Conservation (phyloP, 345 rosid genomes). For the Carallia brachiata region DNA sequence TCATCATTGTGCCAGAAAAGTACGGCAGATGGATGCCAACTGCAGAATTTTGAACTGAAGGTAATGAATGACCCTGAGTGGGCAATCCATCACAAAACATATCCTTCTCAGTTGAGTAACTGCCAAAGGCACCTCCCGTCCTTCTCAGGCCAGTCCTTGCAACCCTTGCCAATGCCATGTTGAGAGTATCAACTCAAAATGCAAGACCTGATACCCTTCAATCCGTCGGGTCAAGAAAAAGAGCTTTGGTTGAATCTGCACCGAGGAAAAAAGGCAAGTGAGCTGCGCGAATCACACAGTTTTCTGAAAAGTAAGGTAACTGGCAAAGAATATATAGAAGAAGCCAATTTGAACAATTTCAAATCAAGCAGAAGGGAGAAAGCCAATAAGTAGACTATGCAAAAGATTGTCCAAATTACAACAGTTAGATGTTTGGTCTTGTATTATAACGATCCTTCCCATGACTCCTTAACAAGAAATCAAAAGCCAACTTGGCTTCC, state of each 20-base stretch:
- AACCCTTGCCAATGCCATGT: constrained; percentile 62
- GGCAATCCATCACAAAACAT: constrained; percentile 14
- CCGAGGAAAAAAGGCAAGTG: constrained; percentile 7
- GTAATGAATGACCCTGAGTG: constrained; percentile 7
- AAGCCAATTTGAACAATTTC: constrained; percentile 19
- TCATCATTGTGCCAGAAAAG: constrained; percentile 23
- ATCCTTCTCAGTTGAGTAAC: constrained; percentile 20
- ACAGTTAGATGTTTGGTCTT: background rate
- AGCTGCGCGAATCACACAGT: constrained; percentile 7
- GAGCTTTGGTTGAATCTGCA: constrained; percentile 23
- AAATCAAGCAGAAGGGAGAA: constrained; percentile 16
- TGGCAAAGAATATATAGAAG: constrained; percentile 6
- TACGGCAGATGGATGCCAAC: constrained; percentile 17
- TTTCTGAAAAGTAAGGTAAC: constrained; percentile 7
- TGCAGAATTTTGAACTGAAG: constrained; percentile 24
- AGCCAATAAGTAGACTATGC: constrained; percentile 8
- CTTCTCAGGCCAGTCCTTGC: constrained; percentile 51
- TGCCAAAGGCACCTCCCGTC: constrained; percentile 31
- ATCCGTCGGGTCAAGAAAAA: background rate
- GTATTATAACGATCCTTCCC: constrained; percentile 26
- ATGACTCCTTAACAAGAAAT: constrained; percentile 32
- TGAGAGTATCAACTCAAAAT: constrained; percentile 15
- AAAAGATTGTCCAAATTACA: constrained; percentile 12
- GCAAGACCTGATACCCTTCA: constrained; percentile 12
- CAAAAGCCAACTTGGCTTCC: constrained; percentile 28